These are phyloP conservation scores for Daedalea quercina DNA, from an alignment of 768 basidiomycete genomes.

Conservation along the genomic window DNA sequence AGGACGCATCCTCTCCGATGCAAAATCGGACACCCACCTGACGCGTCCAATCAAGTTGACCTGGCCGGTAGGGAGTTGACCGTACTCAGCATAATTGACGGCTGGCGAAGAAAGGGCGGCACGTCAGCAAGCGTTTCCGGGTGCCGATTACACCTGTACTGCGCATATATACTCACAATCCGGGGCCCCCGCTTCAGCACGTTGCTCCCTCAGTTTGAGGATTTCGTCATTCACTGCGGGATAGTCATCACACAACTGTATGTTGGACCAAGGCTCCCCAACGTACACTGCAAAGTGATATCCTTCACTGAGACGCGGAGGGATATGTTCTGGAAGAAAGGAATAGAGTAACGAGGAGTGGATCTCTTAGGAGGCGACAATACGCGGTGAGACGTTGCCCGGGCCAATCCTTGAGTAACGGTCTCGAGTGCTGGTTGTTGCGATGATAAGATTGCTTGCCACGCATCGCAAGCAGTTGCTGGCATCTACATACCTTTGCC, in stretches of 20 bases:
- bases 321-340: conserved; percentile 80
- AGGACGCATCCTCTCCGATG: conserved; percentile 18
- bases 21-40: conserved; percentile 37
- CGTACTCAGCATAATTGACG: conserved; percentile 72
- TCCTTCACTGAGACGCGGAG: conserved; percentile 45
- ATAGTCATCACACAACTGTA: background rate
- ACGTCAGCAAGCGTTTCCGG: background rate
- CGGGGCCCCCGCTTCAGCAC: conserved; percentile 47
- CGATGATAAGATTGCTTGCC: too few species aligned
- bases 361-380: conserved; percentile 50
- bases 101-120: background rate
- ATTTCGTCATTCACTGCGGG: conserved; percentile 57
- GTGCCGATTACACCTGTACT: background rate
- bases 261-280: background rate
- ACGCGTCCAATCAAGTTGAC: conserved; percentile 73
- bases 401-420: conserved; percentile 65
- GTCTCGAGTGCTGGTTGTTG: conserved; percentile 63
- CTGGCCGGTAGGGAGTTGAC: conserved; percentile 57
- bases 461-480: too few species aligned
- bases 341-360: conserved; percentile 72
- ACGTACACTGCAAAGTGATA: conserved; percentile 35
- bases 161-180: conserved; percentile 72
- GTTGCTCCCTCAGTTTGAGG: conserved; percentile 47
- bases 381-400: conserved; percentile 79
- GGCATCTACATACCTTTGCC: conserved; percentile 52